Evolutionary conservation across 2,329 filamentous ascomycete genomes (phyloP).

Genomic region (Fusarium chlamydosporum): DNA sequence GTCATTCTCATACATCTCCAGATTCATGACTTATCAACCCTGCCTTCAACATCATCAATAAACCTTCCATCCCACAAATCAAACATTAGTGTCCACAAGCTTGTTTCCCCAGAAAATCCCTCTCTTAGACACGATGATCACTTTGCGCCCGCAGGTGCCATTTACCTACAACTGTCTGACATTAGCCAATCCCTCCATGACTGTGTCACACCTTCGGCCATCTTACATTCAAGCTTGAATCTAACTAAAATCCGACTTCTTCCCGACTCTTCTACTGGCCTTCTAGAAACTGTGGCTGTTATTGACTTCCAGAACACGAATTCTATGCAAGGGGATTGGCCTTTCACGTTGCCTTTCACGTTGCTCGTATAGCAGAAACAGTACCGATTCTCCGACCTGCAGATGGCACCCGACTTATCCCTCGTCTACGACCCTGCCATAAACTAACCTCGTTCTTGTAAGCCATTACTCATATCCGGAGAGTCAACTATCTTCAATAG

Average conservation of each 20-base stretch:
- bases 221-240: slow-evolving; percentile 26
- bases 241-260: slow-evolving; percentile 6
- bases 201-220: not conserved
- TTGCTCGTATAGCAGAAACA: slow-evolving; percentile 3
- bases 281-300: slow-evolving; percentile 25
- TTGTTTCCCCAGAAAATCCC: slow-evolving; percentile 40
- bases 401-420: slow-evolving; percentile 1
- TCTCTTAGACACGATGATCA: slow-evolving; percentile 18
- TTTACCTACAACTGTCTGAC: not conserved
- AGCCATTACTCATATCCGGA: no score
- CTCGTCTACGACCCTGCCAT: not conserved
- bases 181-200: not conserved
- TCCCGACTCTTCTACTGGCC: slow-evolving; percentile 20
- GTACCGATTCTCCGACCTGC: slow-evolving; percentile 13
- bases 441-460: no score
- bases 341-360: slow-evolving; percentile 9
- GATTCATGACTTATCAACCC: not conserved
- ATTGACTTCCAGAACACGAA: not conserved
- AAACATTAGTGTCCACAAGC: slow-evolving; percentile 29
- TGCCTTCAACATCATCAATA: slow-evolving; percentile 3
- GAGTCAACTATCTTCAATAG: no score
- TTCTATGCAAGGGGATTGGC: not conserved
- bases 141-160: slow-evolving; percentile 24
- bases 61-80: slow-evolving; percentile 21
- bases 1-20: not conserved